phyloP scores from a whole-genome alignment of 2,329 filamentous ascomycete species.

The Fusarium setosum region DNA sequence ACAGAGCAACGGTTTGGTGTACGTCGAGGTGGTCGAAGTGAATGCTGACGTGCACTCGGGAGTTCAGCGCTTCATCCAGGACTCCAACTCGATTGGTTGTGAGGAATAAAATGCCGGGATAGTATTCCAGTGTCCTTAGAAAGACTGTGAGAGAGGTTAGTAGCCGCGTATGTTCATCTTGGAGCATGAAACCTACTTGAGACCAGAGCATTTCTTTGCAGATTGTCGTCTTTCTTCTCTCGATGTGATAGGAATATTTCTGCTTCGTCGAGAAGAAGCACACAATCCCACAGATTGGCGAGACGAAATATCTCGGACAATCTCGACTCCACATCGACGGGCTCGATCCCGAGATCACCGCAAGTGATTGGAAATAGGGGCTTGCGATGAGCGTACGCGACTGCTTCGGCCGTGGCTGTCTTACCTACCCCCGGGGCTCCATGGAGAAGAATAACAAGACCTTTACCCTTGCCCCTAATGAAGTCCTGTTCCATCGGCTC shows the following conservation, averaged over 20 bases:
- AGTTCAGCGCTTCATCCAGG: not conserved
- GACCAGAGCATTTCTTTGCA: not conserved
- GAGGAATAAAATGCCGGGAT: not conserved
- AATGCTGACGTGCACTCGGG: not conserved
- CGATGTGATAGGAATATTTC: conserved; percentile 5
- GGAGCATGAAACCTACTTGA: not conserved
- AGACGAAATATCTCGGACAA: conserved; percentile 1
- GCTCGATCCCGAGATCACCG: not conserved
- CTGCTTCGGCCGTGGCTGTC: not conserved
- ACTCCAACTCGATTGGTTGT: not conserved
- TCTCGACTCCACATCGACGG: not conserved
- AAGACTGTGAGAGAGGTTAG: not conserved
- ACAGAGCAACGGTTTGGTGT: not conserved
- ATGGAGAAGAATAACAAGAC: not conserved
- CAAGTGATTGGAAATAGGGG: conserved; percentile 1
- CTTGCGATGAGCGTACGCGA: not conserved
- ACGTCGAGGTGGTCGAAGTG: not conserved
- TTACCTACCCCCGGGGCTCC: not conserved
- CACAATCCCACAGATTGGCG: conserved; percentile 2
- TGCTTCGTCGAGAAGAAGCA: conserved; percentile 1
- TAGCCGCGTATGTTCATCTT: no score
- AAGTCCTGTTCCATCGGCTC: not conserved
- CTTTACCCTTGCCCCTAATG: not conserved
- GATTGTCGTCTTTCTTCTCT: not conserved
- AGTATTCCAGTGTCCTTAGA: not conserved